A percentile compares a stretch with the other conserved stretches of the same genome.
phyloP scores from a whole-genome alignment of 2,329 filamentous ascomycete species.

The Nothophaeocryptopus gaeumannii region DNA sequence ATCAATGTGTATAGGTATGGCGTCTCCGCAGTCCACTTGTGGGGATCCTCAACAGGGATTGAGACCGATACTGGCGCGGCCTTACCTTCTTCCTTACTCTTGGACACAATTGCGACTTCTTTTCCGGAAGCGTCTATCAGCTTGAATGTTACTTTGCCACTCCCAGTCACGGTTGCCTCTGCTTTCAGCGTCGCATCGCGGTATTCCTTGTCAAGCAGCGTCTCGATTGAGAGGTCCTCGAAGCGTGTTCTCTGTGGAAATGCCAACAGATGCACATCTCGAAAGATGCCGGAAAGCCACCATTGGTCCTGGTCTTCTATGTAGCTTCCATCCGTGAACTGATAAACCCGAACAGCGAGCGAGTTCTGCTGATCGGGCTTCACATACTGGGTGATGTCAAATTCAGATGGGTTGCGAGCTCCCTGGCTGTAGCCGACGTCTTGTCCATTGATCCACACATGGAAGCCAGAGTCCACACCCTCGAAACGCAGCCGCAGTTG shows the following conservation, averaged over 20 bases:
- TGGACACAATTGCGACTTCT: conserved; percentile 33
- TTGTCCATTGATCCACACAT: conserved; percentile 64
- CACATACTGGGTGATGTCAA: conserved; percentile 60
- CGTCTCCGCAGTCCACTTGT: conserved; percentile 68
- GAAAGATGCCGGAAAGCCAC: conserved; percentile 54
- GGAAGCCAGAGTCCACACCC: conserved; percentile 69
- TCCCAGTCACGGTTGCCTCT: conserved; percentile 18
- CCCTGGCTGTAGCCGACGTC: conserved; percentile 68
- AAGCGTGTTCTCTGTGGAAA: conserved; percentile 53
- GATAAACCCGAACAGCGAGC: conserved; percentile 65
- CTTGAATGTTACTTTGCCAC: conserved; percentile 45
- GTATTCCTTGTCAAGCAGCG: conserved; percentile 53
- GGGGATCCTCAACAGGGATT: conserved; percentile 52
- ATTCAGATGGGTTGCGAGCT: conserved; percentile 66
- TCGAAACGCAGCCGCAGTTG: conserved; percentile 67
- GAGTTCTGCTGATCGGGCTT: conserved; percentile 49
- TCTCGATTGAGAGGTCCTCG: conserved; percentile 58
- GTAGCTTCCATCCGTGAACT: conserved; percentile 67
- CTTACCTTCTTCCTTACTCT: conserved; percentile 1
- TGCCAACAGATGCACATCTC: conserved; percentile 61
- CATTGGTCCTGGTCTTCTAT: conserved; percentile 56
- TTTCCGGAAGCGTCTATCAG: conserved; percentile 36
- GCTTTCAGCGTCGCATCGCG: conserved; percentile 48
- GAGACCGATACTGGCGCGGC: conserved; percentile 32
- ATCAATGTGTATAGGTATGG: conserved; percentile 60